Evolutionary conservation across 1,139 yeast genomes (phyloP).

Genomic region (Candida pseudoviswanathii): DNA sequence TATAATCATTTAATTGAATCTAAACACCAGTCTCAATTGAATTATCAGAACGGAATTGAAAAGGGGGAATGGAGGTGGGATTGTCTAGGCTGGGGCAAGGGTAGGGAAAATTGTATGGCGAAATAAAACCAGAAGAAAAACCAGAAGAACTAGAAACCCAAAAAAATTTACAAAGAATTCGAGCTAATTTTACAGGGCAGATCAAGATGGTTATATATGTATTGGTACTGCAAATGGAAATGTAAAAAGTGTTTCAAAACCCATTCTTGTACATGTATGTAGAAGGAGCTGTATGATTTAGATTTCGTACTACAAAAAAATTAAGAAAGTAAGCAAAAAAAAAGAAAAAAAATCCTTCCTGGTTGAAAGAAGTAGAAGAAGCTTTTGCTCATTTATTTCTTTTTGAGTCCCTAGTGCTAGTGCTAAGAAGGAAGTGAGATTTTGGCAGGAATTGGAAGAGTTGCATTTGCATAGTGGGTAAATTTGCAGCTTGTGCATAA

Average conservation of each 20-base stretch:
- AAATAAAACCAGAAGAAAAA: background rate
- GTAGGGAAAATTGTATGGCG: background rate
- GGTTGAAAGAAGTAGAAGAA: too few species aligned
- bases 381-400: background rate
- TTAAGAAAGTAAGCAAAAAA: background rate
- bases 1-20: background rate
- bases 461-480: background rate
- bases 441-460: background rate
- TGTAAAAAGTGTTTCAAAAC: background rate
- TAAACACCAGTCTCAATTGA: background rate
- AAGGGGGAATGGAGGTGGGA: background rate
- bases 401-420: too few species aligned
- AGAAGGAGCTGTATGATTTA: background rate
- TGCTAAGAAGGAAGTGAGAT: too few species aligned
- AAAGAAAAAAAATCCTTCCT: background rate
- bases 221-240: background rate
- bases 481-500: conserved; percentile 1
- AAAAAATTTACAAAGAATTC: background rate
- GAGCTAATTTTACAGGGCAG: background rate
- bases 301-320: background rate
- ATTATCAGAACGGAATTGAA: background rate
- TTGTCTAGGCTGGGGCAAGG: too few species aligned
- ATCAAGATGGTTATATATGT: conserved; percentile 1
- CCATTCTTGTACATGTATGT: background rate
- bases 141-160: background rate